Percentiles rank a stretch among this genome's conserved stretches.
phyloP scores from a whole-genome alignment of 176 grass and related monocot species.

The Oryza meyeriana region DNA sequence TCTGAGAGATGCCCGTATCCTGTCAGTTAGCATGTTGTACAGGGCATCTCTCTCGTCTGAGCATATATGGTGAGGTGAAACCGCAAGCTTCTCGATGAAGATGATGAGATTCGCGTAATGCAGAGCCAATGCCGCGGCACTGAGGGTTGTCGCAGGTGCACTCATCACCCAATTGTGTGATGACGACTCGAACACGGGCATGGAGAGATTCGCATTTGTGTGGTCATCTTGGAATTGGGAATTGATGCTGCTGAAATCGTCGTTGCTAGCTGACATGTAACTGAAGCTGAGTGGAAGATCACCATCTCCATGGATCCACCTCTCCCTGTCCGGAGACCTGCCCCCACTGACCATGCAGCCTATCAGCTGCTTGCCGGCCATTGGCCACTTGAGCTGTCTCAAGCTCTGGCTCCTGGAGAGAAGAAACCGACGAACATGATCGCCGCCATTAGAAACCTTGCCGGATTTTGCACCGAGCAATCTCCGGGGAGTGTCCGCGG shows the following conservation, averaged over 20 bases:
- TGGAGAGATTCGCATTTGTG: background rate
- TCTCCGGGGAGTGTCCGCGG: background rate
- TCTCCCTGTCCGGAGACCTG: constrained; percentile 35
- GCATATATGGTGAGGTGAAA: constrained; percentile 47
- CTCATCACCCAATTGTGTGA: background rate
- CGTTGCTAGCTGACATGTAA: background rate
- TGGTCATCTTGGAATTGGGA: background rate
- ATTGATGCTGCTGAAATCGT: background rate
- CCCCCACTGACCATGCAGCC: constrained; percentile 49
- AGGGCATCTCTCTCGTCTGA: constrained; percentile 59
- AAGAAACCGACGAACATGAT: constrained; percentile 1
- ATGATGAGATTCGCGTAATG: constrained; percentile 75
- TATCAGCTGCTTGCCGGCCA: constrained; percentile 32
- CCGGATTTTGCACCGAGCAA: constrained; percentile 17
- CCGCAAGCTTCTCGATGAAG: constrained; percentile 53
- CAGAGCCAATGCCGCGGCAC: constrained; percentile 49
- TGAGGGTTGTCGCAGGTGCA: constrained; percentile 43
- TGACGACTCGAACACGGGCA: constrained; percentile 36
- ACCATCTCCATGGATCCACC: constrained; percentile 32
- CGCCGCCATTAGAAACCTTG: background rate
- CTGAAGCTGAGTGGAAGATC: constrained; percentile 27
- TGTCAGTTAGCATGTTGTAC: constrained; percentile 56
- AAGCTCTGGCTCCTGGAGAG: constrained; percentile 43
- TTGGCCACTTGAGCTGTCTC: constrained; percentile 50
- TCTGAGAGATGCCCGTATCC: constrained; percentile 48